phyloP scores from a whole-genome alignment of 192 early-diverging fungal species.

The Mortierella claussenii region DNA sequence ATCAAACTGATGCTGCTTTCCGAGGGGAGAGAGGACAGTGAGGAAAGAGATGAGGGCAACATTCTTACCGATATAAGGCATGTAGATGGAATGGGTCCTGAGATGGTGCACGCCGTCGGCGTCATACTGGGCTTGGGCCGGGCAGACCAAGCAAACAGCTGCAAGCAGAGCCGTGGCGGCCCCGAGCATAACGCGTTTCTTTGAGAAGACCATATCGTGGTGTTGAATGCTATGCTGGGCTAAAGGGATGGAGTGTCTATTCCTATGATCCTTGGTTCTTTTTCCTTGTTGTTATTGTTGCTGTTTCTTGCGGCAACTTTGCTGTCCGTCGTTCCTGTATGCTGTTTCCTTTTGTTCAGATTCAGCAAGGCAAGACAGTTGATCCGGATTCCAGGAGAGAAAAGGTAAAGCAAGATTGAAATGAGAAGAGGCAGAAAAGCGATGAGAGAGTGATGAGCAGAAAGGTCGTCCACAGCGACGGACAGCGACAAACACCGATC shows the following conservation, averaged over 20 bases:
- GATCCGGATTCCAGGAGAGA: not conserved
- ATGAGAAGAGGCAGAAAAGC: not conserved
- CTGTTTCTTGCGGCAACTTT: not conserved
- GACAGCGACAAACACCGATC: not conserved
- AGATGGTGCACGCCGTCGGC: conserved; percentile 35
- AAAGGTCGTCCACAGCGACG: too few species aligned
- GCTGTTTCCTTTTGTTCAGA: not conserved
- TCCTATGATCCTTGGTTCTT: not conserved
- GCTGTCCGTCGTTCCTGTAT: not conserved
- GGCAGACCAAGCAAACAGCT: conserved; percentile 1
- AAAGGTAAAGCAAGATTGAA: not conserved
- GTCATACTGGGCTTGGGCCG: conserved; percentile 6
- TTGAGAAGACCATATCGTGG: conserved; percentile 17
- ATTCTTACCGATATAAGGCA: conserved; percentile 71
- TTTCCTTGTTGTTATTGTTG: not conserved
- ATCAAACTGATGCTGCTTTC: too few species aligned
- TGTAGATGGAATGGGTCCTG: conserved; percentile 60
- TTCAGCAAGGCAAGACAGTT: too few species aligned
- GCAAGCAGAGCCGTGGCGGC: conserved; percentile 15
- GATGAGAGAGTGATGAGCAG: not conserved
- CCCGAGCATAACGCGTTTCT: conserved; percentile 24
- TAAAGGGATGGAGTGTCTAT: not conserved
- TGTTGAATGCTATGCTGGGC: not conserved
- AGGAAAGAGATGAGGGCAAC: not conserved
- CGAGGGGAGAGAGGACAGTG: not conserved